phyloP scores from a whole-genome alignment of 768 basidiomycete genomes.

The Phlebiopsis gigantea region DNA sequence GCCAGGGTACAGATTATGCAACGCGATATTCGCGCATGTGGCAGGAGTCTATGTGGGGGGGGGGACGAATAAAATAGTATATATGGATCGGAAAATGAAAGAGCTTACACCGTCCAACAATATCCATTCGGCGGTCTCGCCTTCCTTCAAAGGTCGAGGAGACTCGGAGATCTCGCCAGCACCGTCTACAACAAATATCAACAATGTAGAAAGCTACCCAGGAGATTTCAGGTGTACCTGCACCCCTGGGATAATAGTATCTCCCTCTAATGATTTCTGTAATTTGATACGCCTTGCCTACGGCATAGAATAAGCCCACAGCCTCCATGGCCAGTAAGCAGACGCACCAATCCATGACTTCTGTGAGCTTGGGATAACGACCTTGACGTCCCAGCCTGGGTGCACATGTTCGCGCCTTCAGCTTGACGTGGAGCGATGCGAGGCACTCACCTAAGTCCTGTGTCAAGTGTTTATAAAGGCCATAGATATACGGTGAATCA shows the following conservation, averaged over 20 bases:
- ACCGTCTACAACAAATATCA: conserved; percentile 39
- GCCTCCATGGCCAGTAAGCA: background rate
- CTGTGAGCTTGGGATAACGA: conserved; percentile 74
- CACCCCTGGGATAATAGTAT: conserved; percentile 71
- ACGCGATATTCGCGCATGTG: conserved; percentile 84
- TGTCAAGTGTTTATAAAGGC: conserved; percentile 59
- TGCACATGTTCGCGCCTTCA: background rate
- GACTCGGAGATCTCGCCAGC: conserved; percentile 58
- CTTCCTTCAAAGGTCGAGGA: conserved; percentile 65
- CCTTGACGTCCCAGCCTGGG: conserved; percentile 73
- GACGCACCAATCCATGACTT: conserved; percentile 82
- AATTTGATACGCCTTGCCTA: conserved; percentile 80
- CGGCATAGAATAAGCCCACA: background rate
- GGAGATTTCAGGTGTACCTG: conserved; percentile 31
- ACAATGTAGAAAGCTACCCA: background rate
- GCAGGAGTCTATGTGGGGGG: conserved; percentile 66
- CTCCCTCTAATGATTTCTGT: conserved; percentile 62
- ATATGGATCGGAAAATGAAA: background rate
- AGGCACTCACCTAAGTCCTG: conserved; percentile 46
- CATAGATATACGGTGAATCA: conserved; percentile 74
- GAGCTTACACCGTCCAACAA: conserved; percentile 73
- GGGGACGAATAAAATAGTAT: background rate
- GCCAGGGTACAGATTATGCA: conserved; percentile 83
- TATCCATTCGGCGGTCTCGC: conserved; percentile 88
- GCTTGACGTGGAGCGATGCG: background rate